Base-by-base conservation (phyloP, 2,329 filamentous ascomycete species). In the Neospermospora avenae region DNA sequence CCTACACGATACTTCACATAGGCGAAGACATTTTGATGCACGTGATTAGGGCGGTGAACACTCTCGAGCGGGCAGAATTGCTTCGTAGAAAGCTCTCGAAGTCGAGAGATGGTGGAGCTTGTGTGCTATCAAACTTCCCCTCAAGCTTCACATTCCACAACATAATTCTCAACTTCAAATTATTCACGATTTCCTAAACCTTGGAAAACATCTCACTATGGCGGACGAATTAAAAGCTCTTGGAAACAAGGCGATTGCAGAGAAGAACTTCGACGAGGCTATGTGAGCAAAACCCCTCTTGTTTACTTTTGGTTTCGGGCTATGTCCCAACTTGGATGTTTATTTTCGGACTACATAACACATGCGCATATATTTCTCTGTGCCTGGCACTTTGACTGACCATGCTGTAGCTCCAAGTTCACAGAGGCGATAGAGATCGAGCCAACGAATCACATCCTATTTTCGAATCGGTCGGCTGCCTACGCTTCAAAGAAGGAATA, bases 211-310 rank as follows among this genome's bases (percentile, higher is more conserved):
- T 39, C 39, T 41, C n/a, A 65, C 61, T 42, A 74, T 74, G 72
- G 84, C 84, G 69, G 85, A 88, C 76, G 84, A 93, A 84, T 86
- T 99, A 72, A 99, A 99, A 83, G 91, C 93, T 72, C 89, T 95
- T 75, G 95, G 93, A 81, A 99, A 99, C 83, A 96, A 96, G 82
- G 93, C 96, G 77, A 99, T 99, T 77, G 89, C 91, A 67, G 92
- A 91, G 65, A 98, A 98, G 84, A 92, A 98, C 78, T 99, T 96
- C 76, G 84, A 92, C 72, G 91, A 93, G 76, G 95, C 95, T 73
- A 86, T 96, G 93, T 98, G 84, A 78, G 91, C 86, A 53, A 41
- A 57, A 52, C 63, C 58, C 57, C 52, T 65, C 59, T 48, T 67
- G 60, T 67, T 66, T 63, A 63, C 56, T 62, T 64, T 57, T 48